Evolutionary conservation across 208 protist species (phyloP).

Genomic region (Trichomonas gallinae): DNA sequence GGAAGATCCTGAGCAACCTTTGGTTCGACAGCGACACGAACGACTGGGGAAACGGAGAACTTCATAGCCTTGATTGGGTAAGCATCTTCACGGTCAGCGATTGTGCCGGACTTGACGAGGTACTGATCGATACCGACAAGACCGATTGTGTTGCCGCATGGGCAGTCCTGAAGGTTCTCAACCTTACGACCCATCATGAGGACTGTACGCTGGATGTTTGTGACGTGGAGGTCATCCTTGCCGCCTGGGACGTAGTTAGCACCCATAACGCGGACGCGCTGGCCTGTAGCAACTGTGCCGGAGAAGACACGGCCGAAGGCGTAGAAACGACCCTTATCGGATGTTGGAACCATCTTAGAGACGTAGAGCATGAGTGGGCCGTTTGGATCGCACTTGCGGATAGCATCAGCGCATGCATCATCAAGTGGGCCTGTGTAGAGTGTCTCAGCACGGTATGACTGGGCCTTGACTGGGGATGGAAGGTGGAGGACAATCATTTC

Average conservation of each 20-base stretch:
- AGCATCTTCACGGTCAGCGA: constrained; percentile 60
- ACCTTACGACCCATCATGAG: constrained; percentile 89
- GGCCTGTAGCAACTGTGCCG: constrained; percentile 69
- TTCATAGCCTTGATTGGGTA: constrained; percentile 86
- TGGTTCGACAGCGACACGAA: constrained; percentile 86
- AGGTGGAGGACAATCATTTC: neutral
- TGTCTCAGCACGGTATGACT: constrained; percentile 66
- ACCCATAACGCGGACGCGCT: constrained; percentile 92
- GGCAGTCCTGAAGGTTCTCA: constrained; percentile 78
- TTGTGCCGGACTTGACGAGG: constrained; percentile 91
- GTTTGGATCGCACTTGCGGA: constrained; percentile 71
- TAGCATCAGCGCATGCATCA: constrained; percentile 66
- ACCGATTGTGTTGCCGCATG: constrained; percentile 90
- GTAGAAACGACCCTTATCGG: constrained; percentile 89
- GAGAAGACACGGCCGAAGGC: constrained; percentile 91
- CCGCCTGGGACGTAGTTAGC: constrained; percentile 84
- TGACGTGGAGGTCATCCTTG: constrained; percentile 71
- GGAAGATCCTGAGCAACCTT: constrained; percentile 77
- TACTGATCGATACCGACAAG: constrained; percentile 97
- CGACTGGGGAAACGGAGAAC: constrained; percentile 96
- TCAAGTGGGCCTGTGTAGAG: constrained; percentile 88
- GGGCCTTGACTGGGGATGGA: neutral
- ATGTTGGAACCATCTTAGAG: constrained; percentile 97
- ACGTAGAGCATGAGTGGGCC: constrained; percentile 94
- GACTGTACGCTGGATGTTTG: constrained; percentile 70